phyloP scores from a whole-genome alignment of 805 yeast genomes.

The Blastobotrys peoriensis region DNA sequence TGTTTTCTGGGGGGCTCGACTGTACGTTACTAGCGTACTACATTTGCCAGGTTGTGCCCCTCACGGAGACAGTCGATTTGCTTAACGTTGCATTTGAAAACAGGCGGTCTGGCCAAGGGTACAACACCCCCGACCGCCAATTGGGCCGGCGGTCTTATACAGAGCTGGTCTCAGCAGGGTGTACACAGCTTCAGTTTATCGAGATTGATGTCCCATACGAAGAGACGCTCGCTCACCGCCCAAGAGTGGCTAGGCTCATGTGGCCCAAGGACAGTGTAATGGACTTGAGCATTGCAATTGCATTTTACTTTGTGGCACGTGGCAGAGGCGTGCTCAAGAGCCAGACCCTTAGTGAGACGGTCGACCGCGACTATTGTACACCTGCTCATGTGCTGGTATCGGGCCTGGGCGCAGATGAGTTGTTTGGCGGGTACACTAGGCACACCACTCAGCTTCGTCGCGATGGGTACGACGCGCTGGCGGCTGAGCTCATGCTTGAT shows the following conservation, averaged over 20 bases:
- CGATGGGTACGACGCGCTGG: slow-evolving; percentile 40
- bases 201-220: slow-evolving; percentile 71
- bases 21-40: slow-evolving; percentile 70
- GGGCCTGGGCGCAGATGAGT: slow-evolving; percentile 96
- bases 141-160: slow-evolving; percentile 62
- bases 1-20: slow-evolving; percentile 94
- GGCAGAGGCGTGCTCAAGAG: slow-evolving; percentile 33
- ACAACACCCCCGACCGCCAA: slow-evolving; percentile 79
- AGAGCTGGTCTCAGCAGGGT: slow-evolving; percentile 41
- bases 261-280: slow-evolving; percentile 84
- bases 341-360: not conserved
- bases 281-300: slow-evolving; percentile 94
- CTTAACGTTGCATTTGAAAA: slow-evolving; percentile 90
- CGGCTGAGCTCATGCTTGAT: slow-evolving; percentile 60
- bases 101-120: slow-evolving; percentile 56
- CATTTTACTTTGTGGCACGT: slow-evolving; percentile 84
- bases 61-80: slow-evolving; percentile 50
- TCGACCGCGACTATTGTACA: slow-evolving; percentile 31
- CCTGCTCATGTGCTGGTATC: slow-evolving; percentile 65
- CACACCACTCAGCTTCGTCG: slow-evolving; percentile 42
- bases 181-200: slow-evolving; percentile 38
- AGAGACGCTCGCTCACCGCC: slow-evolving; percentile 48
- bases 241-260: slow-evolving; percentile 58
- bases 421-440: slow-evolving; percentile 92
- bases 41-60: slow-evolving; percentile 25